phyloP scores from a whole-genome alignment of 345 rosid genomes.

The Citrus reticulata region DNA sequence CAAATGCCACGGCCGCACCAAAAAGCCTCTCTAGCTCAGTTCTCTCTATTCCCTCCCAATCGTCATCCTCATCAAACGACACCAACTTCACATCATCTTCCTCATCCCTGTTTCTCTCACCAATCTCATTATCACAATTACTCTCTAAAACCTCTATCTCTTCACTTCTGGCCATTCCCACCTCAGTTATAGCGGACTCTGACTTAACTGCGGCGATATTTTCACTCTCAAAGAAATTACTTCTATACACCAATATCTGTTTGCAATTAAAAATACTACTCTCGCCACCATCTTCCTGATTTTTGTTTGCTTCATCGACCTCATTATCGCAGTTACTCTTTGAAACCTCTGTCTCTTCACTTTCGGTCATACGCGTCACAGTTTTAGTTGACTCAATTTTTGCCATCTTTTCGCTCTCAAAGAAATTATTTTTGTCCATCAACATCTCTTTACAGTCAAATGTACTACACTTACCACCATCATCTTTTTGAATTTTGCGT shows the following conservation, averaged over 20 bases:
- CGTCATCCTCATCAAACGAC: slow-evolving; percentile 30
- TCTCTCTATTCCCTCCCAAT: slow-evolving; percentile 56
- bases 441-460: background rate
- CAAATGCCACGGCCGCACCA: slow-evolving; percentile 35
- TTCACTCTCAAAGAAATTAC: background rate
- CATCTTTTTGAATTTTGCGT: too few relatives aligned
- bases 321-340: background rate
- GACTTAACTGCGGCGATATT: background rate
- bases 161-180: background rate
- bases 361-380: background rate
- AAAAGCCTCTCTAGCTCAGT: slow-evolving; percentile 40
- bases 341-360: slow-evolving; percentile 15
- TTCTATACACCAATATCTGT: background rate
- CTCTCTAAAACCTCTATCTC: slow-evolving; percentile 13
- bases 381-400: background rate
- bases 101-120: background rate
- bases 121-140: background rate
- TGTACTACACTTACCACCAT: background rate
- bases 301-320: background rate
- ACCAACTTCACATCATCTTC: slow-evolving; percentile 10
- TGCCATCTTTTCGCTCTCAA: background rate
- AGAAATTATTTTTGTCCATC: background rate
- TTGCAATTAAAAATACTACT: background rate
- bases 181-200: background rate
- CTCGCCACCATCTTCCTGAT: background rate